Evolutionary conservation across 768 basidiomycete genomes (phyloP).

Genomic region (Mycena pura): DNA sequence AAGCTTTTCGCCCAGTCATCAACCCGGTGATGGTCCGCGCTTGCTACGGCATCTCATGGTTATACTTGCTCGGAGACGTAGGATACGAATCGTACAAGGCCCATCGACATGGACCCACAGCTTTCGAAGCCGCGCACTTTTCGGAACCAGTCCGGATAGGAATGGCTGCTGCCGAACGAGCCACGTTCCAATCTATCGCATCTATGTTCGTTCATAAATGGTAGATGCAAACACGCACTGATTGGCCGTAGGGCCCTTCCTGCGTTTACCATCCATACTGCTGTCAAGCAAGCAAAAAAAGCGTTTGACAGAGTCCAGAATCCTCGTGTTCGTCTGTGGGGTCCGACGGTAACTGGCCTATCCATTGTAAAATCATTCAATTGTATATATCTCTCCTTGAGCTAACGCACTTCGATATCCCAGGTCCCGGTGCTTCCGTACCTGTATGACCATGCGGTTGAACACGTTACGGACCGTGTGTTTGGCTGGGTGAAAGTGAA

Average conservation of each 20-base stretch:
- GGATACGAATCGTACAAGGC: conserved; percentile 85
- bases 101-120: conserved; percentile 67
- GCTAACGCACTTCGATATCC: background rate
- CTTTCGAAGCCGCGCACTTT: conserved; percentile 70
- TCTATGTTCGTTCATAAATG: conserved; percentile 65
- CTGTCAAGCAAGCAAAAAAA: conserved; percentile 75
- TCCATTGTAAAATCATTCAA: conserved; percentile 50
- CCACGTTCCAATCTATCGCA: conserved; percentile 81
- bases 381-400: background rate
- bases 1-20: conserved; percentile 83
- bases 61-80: conserved; percentile 82
- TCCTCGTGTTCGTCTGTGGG: conserved; percentile 70
- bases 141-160: conserved; percentile 72
- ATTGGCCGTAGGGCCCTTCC: conserved; percentile 68
- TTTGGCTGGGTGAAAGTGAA: conserved; percentile 76
- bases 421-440: conserved; percentile 72
- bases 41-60: conserved; percentile 83
- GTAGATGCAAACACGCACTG: background rate
- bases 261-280: conserved; percentile 85
- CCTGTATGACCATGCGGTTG: conserved; percentile 82
- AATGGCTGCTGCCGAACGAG: conserved; percentile 78
- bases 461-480: conserved; percentile 66
- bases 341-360: conserved; percentile 76
- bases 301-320: conserved; percentile 66
- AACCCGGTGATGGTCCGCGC: conserved; percentile 74